Base-by-base conservation (phyloP, 768 basidiomycete genomes). In the Paxillus involutus region DNA sequence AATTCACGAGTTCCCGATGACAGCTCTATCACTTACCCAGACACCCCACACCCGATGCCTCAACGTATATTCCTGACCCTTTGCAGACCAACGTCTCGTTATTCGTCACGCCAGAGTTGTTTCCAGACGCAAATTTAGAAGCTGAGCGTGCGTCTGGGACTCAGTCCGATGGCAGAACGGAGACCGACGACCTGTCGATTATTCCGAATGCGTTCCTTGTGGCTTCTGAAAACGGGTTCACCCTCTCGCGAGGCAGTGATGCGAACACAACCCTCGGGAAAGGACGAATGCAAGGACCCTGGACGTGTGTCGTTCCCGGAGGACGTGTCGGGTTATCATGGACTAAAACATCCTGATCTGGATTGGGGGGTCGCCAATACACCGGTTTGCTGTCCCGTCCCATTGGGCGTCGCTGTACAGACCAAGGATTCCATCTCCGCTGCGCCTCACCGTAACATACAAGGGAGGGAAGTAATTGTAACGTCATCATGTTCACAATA, bases 221-320 rank as follows among this genome's bases (percentile, higher is more conserved):
- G 2, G 72, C 73, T 11, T 84, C 80, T 49, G 83, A 84, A 63
- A 81, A 82, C 51, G 83, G 83, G 9, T 78, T 83, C 55, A 61
- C 66, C 3, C 58, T 80, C 16, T 60, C 77, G 16, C 64, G 64
- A 21, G 63, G 65, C 8, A 40, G 52, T 13, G 26, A 44, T 14
- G 29, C 24, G 8, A 29, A 47, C 10, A 33, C 32, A 12, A 33
- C 32, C 32, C 10, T 33, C 32, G 32, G 32, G 19, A 26, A 55
- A 39, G 52, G 36, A 3, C 29, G 10, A 16, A 49, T 55, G 21
- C 66, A 75, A 47, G 42, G 59, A 29, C 46, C 67, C 8, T 80
- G 80, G 80, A 75, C 63, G 49, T 80, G 79, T 57, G 67, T 65
- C 10, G 65, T 74, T 36, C 70, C 75, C 0, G 79, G 80, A 6